phyloP scores from a whole-genome alignment of 208 protist species.

The Porcisia hertigi region DNA sequence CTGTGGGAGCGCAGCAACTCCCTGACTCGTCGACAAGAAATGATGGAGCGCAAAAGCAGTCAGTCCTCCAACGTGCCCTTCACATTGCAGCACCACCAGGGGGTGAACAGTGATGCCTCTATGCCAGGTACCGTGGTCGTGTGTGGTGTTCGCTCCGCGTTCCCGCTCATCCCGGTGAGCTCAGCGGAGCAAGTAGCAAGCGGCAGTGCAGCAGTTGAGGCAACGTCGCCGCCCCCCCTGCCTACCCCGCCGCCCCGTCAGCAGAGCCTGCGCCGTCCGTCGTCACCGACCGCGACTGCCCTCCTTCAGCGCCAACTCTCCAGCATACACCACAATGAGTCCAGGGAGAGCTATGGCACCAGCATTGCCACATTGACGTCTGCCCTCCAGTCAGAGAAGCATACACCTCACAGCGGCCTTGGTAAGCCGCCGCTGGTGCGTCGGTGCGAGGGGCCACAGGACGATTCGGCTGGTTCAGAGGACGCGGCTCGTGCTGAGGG shows the following conservation, averaged over 20 bases:
- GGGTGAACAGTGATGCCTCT: neutral
- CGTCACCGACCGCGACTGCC: neutral
- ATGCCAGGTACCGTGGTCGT: constrained; percentile 7
- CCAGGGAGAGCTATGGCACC: neutral
- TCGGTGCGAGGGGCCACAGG: neutral
- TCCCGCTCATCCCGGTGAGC: constrained; percentile 14
- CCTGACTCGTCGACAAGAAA: constrained; percentile 20
- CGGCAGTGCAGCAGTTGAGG: neutral
- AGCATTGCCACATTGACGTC: neutral
- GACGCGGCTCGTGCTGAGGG: neutral
- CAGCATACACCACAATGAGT: neutral
- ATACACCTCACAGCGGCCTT: constrained; percentile 2
- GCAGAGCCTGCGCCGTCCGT: neutral
- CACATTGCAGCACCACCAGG: neutral
- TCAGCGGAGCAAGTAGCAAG: neutral
- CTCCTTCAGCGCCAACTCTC: constrained; percentile 1
- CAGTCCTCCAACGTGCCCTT: neutral
- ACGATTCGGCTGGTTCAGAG: neutral
- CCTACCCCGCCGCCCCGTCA: neutral
- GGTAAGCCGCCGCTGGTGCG: constrained; percentile 14
- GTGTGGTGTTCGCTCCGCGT: constrained; percentile 17
- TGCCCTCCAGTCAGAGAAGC: neutral
- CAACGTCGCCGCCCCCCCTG: neutral
- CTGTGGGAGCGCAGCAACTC: constrained; percentile 21
- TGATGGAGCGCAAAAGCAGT: constrained; percentile 8